Conservation (phyloP, 345 rosid species). For the Mallotus nudiflorus region DNA sequence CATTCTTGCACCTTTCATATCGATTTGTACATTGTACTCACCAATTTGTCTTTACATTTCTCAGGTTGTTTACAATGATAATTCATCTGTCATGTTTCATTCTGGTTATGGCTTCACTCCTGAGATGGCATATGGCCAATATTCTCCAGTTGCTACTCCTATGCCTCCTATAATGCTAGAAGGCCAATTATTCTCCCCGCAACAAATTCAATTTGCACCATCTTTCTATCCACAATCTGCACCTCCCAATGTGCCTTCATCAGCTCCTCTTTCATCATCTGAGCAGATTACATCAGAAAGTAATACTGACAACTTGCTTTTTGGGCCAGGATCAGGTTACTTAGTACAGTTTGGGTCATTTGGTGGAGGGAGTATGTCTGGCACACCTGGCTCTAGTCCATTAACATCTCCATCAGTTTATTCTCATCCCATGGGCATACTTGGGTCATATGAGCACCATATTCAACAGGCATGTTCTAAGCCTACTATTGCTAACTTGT, state of each 20-base stretch:
- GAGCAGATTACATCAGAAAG: constrained; percentile 45
- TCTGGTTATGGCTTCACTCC: constrained; percentile 57
- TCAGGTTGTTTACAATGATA: constrained; percentile 64
- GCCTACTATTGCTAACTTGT: not conserved
- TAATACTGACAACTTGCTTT: constrained; percentile 39
- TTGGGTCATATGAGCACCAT: constrained; percentile 69
- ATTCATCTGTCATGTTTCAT: constrained; percentile 47
- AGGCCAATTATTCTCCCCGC: constrained; percentile 49
- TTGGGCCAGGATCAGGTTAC: constrained; percentile 54
- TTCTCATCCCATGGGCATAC: constrained; percentile 69
- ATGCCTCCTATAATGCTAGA: constrained; percentile 56
- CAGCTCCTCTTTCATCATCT: constrained; percentile 44
- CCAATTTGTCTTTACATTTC: not conserved
- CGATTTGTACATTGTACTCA: constrained; percentile 2
- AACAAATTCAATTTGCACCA: constrained; percentile 53
- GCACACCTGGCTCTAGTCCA: constrained; percentile 40
- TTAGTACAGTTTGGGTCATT: constrained; percentile 51
- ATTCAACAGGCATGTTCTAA: constrained; percentile 48
- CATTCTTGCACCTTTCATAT: not conserved
- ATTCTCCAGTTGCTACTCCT: constrained; percentile 48
- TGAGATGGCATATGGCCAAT: constrained; percentile 51
- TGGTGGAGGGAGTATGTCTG: constrained; percentile 47
- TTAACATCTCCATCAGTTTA: constrained; percentile 44
- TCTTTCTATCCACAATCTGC: constrained; percentile 43
- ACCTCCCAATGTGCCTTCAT: constrained; percentile 40